Evolutionary conservation across 305 asterid genomes (phyloP).

Genomic region (Caryopteris hybrid): DNA sequence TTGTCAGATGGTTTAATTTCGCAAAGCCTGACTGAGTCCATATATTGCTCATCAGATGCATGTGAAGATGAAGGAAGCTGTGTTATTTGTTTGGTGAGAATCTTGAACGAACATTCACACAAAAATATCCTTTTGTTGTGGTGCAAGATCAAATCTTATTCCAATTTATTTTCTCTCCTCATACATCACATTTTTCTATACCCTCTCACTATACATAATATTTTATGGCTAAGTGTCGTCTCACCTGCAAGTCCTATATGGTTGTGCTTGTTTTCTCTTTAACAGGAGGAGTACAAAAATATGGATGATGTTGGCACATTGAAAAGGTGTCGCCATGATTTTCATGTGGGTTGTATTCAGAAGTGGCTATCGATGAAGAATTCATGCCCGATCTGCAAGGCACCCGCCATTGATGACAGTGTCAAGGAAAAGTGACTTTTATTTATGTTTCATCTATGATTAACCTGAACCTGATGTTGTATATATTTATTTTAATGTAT

Average conservation of each 20-base stretch:
- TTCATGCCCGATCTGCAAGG: conserved; percentile 71
- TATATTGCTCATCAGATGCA: conserved; percentile 53
- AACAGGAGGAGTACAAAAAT: conserved; percentile 68
- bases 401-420: conserved; percentile 49
- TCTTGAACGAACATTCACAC: not conserved
- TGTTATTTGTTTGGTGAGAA: conserved; percentile 72
- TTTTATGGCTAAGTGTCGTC: too few species aligned
- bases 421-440: conserved; percentile 23
- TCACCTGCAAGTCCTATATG: not conserved
- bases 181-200: not conserved
- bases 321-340: conserved; percentile 66
- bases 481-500: conserved; percentile 24
- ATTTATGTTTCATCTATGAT: not conserved
- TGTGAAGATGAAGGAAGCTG: conserved; percentile 52
- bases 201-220: too few species aligned
- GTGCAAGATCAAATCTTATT: not conserved
- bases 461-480: conserved; percentile 21
- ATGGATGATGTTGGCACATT: conserved; percentile 63
- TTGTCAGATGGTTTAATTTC: conserved; percentile 55
- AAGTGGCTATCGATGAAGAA: conserved; percentile 84
- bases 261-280: not conserved
- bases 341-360: conserved; percentile 62
- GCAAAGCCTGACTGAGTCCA: conserved; percentile 51
- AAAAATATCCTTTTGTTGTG: not conserved
- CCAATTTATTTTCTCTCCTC: not conserved